Evolutionary conservation across 2,329 filamentous ascomycete genomes (phyloP).

Genomic region (Pleurostoma richardsiae): DNA sequence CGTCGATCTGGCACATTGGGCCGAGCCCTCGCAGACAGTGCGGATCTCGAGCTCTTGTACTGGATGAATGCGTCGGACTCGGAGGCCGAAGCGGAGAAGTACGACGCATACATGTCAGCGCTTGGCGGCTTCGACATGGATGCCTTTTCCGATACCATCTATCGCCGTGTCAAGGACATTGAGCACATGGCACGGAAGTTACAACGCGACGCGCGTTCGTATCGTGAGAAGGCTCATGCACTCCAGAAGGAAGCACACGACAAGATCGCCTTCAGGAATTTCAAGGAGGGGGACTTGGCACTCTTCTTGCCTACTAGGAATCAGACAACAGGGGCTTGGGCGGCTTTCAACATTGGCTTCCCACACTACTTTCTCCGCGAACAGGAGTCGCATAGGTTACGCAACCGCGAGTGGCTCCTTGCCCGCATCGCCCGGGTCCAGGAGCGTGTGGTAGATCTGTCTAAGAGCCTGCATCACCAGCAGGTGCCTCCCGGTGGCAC

Average conservation of each 20-base stretch:
- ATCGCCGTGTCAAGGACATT: slow-evolving; percentile 86
- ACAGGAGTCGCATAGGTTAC: slow-evolving; percentile 80
- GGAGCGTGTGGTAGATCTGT: slow-evolving; percentile 88
- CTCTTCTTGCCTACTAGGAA: slow-evolving; percentile 92
- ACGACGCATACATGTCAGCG: slow-evolving; percentile 66
- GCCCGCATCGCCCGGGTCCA: slow-evolving; percentile 88
- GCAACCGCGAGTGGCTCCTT: slow-evolving; percentile 89
- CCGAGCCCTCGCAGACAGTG: slow-evolving; percentile 50
- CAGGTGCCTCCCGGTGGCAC: slow-evolving; percentile 18
- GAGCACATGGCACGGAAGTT: slow-evolving; percentile 91
- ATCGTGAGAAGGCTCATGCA: slow-evolving; percentile 79
- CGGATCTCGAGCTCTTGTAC: slow-evolving; percentile 69
- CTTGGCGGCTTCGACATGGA: slow-evolving; percentile 80
- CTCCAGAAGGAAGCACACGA: slow-evolving; percentile 83
- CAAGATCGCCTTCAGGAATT: slow-evolving; percentile 92
- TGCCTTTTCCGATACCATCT: slow-evolving; percentile 75
- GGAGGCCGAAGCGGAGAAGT: slow-evolving; percentile 67
- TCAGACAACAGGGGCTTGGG: slow-evolving; percentile 92
- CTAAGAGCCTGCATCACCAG: slow-evolving; percentile 58
- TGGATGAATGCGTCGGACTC: slow-evolving; percentile 72
- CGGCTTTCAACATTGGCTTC: slow-evolving; percentile 95
- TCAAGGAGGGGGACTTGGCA: slow-evolving; percentile 94
- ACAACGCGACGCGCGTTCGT: slow-evolving; percentile 80
- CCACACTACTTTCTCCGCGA: slow-evolving; percentile 96
- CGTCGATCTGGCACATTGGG: slow-evolving; percentile 48